These are phyloP conservation scores for Imleria badia DNA, from an alignment of 768 basidiomycete species.

Conservation along the genomic window DNA sequence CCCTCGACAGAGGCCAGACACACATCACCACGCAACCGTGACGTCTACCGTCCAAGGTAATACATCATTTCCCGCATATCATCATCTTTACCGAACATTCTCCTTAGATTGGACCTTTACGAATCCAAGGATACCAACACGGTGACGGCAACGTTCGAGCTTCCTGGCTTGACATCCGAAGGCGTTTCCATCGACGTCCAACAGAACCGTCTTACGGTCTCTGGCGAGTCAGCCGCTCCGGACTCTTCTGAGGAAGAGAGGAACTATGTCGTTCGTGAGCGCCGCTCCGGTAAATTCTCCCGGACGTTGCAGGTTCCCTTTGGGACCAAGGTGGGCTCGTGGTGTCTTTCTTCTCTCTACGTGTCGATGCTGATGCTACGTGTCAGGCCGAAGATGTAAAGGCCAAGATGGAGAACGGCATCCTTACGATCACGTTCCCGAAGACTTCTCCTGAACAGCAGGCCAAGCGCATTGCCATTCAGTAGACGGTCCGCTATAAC, in stretches of 20 bases:
- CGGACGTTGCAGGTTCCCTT: slow-evolving; percentile 45
- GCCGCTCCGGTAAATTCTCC: slow-evolving; percentile 45
- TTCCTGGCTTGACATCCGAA: slow-evolving; percentile 53
- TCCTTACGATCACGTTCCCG: slow-evolving; percentile 49
- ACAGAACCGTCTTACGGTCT: slow-evolving; percentile 46
- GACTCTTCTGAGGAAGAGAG: slow-evolving; percentile 30
- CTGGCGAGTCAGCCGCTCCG: slow-evolving; percentile 40
- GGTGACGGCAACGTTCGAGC: slow-evolving; percentile 53
- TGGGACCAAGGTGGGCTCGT: slow-evolving; percentile 36
- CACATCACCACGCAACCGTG: background rate
- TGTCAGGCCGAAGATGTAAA: slow-evolving; percentile 44
- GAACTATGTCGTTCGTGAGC: slow-evolving; percentile 44
- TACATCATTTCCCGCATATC: background rate
- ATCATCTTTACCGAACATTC: background rate
- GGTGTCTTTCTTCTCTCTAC: no score
- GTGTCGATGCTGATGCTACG: background rate
- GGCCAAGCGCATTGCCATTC: background rate
- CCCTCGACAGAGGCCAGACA: background rate
- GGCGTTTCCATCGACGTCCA: slow-evolving; percentile 47
- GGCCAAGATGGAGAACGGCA: slow-evolving; percentile 47
- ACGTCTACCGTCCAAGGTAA: slow-evolving; percentile 25
- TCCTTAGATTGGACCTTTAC: slow-evolving; percentile 44
- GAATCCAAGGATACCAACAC: slow-evolving; percentile 41
- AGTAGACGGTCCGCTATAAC: background rate
- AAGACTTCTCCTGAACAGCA: slow-evolving; percentile 38